Base-by-base conservation (phyloP, 805 yeast genomes). In the Barnettozyma wickerhamii region DNA sequence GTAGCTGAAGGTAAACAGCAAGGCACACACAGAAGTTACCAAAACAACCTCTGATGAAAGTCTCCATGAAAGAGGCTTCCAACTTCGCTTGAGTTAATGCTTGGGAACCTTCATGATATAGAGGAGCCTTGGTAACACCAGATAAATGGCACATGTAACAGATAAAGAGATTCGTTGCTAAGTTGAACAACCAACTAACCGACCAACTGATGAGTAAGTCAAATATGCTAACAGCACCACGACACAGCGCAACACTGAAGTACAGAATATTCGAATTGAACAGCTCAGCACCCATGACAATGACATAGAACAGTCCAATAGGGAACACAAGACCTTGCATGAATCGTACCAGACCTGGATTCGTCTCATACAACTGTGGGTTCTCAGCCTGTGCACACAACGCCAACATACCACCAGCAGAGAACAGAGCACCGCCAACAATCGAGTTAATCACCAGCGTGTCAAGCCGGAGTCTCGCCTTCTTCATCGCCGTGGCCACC, bases 401-500 rank as follows among this genome's bases (percentile, higher is more conserved):
- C 49, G 72, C 76, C 13, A 85, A 65, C 85, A 84, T 80, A 0
- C 90, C 86, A 10, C 93, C 93, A 3, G 81, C 64, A 30, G 81
- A 63, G 59, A 85, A 84, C 4, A 85, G 57, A 2, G 82, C 48
- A 0, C 88, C 93, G 4, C 89, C 95, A 45, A 82, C 64, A 5
- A 84, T 57, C 0, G 89, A 77, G 55, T 83, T 83, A 17, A 84
- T 52, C 0, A 77, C 48, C n/a, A 85, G 56, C 1, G 80, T 70
- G 43, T 79, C 81, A 5, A 78, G 49, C 47, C 77, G 71, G 21
- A 83, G 69, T 59, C 95, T 69, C 4, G 90, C 74, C 54, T 85
- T 85, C 60, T 85, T 85, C 93, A 84, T 84, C 3, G 88, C 71
- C 0, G 93, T 85, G 7, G 95, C 95, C 15, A 84, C 91, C 30